Base-by-base conservation (phyloP, 176 grass and related monocot genomes). In the Raddia guianensis region DNA sequence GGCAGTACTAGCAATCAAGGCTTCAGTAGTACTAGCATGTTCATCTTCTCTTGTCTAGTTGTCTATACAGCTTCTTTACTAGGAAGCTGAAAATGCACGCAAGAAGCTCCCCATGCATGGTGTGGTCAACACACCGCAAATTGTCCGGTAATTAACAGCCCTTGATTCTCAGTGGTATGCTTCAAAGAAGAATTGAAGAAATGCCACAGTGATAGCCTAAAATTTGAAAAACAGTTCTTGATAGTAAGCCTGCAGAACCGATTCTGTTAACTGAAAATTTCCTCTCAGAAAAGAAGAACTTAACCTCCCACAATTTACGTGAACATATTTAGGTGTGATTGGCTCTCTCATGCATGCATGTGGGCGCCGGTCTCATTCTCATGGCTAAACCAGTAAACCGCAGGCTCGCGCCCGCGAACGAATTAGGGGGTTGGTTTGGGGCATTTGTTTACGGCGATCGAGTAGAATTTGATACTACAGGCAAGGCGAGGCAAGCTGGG, bases 381-480 rank as follows among this genome's bases (percentile, higher is more conserved):
- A 13, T 51, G 33, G 35, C 77, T 14, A 27, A 10, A 69, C 70
- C 63, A 19, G 70, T 14, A 27, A 10, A 69, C 70, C 63, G 56
- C 61, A 57, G 53, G 54, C 33, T 52, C 33, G 33, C 19, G 43
- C 71, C 3, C 70, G 42, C 33, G 42, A 43, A 61, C 11, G 45
- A 51, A 60, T 27, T 27, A 27, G 27, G 59, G 44, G 9, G 2
- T 48, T 15, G 57, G 14, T 0, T 33, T 0, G 54, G 37, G 15
- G 46, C 27, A 63, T 70, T 88, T 85, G 40, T 85, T 85, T 76
- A 81, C 77, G 77, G 32, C 6, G 77, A 81, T 81, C 87, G 72
- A 85, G 87, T 58, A n/a, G 49, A 89, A 81, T 76, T 81, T 35
- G 63, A 69, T 45, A 63, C 58, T 32, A 48, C 59, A 49, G 44